Percentiles rank a stretch among this genome's conserved stretches.
Evolutionary conservation across 768 basidiomycete species (phyloP).

Genomic region (Fistulinella prunicolor): DNA sequence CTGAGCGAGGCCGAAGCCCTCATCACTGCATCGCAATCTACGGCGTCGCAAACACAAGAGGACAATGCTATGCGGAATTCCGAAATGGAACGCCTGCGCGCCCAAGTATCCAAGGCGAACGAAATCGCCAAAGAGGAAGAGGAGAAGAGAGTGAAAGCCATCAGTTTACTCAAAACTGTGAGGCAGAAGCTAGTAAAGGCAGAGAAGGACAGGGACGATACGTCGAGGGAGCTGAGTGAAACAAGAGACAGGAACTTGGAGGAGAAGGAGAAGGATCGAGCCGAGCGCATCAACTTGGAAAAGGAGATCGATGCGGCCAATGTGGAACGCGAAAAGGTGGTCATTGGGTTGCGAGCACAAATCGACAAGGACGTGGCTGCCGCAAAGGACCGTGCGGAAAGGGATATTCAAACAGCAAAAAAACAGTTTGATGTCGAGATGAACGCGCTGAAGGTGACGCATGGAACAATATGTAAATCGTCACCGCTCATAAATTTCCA

Average conservation of each 20-base stretch:
- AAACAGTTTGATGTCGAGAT: conserved; percentile 78
- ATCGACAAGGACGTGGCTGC: conserved; percentile 68
- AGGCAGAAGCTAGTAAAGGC: conserved; percentile 94
- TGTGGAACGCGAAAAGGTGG: conserved; percentile 59
- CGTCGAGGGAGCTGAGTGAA: conserved; percentile 51
- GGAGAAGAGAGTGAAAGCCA: conserved; percentile 94
- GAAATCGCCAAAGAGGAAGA: conserved; percentile 85
- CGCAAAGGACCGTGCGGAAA: conserved; percentile 68
- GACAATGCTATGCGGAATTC: conserved; percentile 47
- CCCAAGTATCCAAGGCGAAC: conserved; percentile 62
- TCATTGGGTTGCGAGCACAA: conserved; percentile 57
- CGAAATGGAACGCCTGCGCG: conserved; percentile 56
- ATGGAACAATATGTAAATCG: conserved; percentile 5
- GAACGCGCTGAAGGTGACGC: conserved; percentile 64
- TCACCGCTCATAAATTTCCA: conserved; percentile 30
- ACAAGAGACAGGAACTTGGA: conserved; percentile 53
- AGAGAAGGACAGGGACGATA: conserved; percentile 90
- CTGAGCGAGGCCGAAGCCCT: conserved; percentile 69
- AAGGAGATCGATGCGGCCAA: conserved; percentile 62
- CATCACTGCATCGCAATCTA: conserved; percentile 53
- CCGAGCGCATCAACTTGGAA: conserved; percentile 52
- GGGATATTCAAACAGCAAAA: conserved; percentile 60
- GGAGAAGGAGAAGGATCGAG: conserved; percentile 42
- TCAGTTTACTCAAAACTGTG: conserved; percentile 91
- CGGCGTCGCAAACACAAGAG: conserved; percentile 48